phyloP scores from a whole-genome alignment of 2,329 filamentous ascomycete genomes.

The Clonostachys rosea region DNA sequence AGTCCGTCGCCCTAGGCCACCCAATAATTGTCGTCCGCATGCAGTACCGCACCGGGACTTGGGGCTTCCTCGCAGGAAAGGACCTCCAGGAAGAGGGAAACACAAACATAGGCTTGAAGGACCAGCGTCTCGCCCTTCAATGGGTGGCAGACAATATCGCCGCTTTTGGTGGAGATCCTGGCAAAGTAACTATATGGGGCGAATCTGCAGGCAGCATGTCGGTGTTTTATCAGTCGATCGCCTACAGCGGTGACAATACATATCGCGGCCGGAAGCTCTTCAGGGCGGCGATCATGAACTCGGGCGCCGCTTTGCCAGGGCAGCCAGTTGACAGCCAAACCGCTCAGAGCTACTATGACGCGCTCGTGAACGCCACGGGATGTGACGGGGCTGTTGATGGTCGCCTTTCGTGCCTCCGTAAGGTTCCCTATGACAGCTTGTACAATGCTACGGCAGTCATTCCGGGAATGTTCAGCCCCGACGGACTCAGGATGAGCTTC shows the following conservation, averaged over 20 bases:
- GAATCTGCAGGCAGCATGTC: constrained; percentile 56
- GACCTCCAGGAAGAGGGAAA: constrained; percentile 51
- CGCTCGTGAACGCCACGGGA: constrained; percentile 43
- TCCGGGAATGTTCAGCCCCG: constrained; percentile 50
- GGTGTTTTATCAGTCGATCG: constrained; percentile 55
- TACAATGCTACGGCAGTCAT: constrained; percentile 55
- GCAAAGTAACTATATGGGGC: constrained; percentile 62
- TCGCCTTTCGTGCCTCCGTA: constrained; percentile 48
- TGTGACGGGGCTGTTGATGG: constrained; percentile 42
- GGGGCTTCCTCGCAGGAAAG: constrained; percentile 52
- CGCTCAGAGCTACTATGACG: constrained; percentile 50
- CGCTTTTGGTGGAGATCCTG: constrained; percentile 61
- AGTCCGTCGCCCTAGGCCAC: constrained; percentile 36
- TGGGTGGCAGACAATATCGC: constrained; percentile 63
- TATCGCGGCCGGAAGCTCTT: constrained; percentile 54
- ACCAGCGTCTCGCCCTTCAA: constrained; percentile 54
- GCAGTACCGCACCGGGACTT: constrained; percentile 58
- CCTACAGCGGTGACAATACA: constrained; percentile 56
- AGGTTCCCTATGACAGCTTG: constrained; percentile 41
- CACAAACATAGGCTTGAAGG: constrained; percentile 54
- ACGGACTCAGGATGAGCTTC: constrained; percentile 53
- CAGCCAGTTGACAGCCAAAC: constrained; percentile 49
- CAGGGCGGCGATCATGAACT: constrained; percentile 61
- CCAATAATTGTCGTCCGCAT: constrained; percentile 59
- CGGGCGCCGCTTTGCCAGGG: constrained; percentile 43